phyloP scores from a whole-genome alignment of 2,329 filamentous ascomycete genomes.

The Lachnellula cervina region DNA sequence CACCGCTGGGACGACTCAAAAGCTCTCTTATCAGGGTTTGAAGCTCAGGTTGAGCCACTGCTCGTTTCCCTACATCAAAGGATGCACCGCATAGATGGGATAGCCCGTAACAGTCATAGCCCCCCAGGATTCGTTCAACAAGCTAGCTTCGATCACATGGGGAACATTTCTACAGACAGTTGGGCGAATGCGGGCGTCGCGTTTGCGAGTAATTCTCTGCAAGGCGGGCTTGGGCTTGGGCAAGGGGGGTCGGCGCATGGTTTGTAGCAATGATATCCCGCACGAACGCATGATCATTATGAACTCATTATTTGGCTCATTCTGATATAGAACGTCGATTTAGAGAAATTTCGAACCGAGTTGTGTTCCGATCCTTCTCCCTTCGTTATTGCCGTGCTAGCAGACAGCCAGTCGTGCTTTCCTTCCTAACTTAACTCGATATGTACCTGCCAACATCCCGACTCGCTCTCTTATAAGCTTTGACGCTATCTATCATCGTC shows the following conservation, averaged over 20 bases:
- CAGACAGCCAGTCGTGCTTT: not conserved
- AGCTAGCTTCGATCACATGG: constrained; percentile 20
- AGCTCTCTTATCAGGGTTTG: constrained; percentile 49
- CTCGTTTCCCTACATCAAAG: constrained; percentile 39
- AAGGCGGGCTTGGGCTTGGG: constrained; percentile 6
- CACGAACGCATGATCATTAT: not conserved
- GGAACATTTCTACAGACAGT: constrained; percentile 15
- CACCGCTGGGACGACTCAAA: constrained; percentile 55
- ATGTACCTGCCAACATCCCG: not conserved
- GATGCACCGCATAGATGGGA: constrained; percentile 30
- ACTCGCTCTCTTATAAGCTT: not conserved
- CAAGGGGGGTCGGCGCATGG: constrained; percentile 8
- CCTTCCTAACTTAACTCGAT: not conserved
- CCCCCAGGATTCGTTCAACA: constrained; percentile 18
- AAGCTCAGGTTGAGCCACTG: constrained; percentile 31
- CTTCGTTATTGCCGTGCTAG: not conserved
- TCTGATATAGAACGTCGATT: not conserved
- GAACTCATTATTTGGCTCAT: not conserved
- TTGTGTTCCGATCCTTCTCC: not conserved
- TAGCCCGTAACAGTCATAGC: constrained; percentile 19
- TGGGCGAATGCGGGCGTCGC: constrained; percentile 17
- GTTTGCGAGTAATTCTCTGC: constrained; percentile 13
- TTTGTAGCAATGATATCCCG: constrained; percentile 5
- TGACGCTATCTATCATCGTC: not conserved
- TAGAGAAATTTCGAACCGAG: not conserved